These are phyloP conservation scores for Solanum megistacrolobum DNA, from an alignment of 257 asterid species.

Conservation along the genomic window DNA sequence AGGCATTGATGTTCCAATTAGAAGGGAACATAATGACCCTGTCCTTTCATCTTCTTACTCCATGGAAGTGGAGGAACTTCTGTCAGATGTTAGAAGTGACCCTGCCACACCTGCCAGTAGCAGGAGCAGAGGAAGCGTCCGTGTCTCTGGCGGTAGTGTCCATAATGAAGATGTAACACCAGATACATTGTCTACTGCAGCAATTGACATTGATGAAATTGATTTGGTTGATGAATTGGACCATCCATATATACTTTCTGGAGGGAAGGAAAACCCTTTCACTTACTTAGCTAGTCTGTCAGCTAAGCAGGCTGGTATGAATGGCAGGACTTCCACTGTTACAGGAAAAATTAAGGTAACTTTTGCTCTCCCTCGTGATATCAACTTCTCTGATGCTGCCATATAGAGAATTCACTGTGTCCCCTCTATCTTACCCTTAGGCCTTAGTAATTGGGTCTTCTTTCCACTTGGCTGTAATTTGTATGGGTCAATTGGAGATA, in stretches of 20 bases:
- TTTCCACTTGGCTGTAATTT: background rate
- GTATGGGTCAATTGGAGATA: background rate
- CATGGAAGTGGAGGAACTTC: constrained; percentile 3
- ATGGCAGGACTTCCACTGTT: constrained; percentile 28
- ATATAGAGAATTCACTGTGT: background rate
- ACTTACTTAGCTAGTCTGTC: constrained; percentile 83
- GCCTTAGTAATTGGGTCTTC: background rate
- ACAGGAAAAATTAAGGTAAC: constrained; percentile 80
- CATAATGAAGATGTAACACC: constrained; percentile 5
- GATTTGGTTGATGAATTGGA: constrained; percentile 35
- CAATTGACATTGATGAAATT: constrained; percentile 41
- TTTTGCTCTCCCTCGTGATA: background rate
- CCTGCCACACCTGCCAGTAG: constrained; percentile 3
- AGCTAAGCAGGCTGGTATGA: constrained; percentile 38
- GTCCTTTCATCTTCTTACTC: background rate
- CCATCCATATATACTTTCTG: constrained; percentile 29
- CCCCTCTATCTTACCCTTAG: background rate
- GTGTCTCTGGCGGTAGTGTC: background rate
- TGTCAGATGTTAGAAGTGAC: background rate
- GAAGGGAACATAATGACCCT: constrained; percentile 16
- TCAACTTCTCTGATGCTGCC: background rate
- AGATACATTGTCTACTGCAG: constrained; percentile 4
- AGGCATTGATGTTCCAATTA: constrained; percentile 11
- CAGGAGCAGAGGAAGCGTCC: constrained; percentile 1
- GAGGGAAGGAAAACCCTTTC: constrained; percentile 63